phyloP scores from a whole-genome alignment of 805 yeast species.

The Metschnikowia lachancei region DNA sequence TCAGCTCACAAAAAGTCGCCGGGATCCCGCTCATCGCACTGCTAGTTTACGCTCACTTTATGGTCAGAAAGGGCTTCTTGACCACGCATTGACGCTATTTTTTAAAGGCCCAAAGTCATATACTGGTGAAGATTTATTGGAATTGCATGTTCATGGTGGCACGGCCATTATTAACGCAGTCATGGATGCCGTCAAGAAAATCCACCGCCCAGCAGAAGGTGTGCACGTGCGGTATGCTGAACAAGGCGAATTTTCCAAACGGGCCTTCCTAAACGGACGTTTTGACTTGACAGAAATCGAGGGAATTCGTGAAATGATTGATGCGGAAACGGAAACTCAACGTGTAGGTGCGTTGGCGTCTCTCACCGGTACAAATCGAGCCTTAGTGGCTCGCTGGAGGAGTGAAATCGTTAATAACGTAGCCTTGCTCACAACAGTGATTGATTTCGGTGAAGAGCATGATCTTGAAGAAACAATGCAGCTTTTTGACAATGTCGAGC shows the following conservation, averaged over 20 bases:
- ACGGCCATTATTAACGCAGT: constrained; percentile 75
- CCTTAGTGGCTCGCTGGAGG: constrained; percentile 65
- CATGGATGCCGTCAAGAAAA: constrained; percentile 52
- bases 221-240: constrained; percentile 72
- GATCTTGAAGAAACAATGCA: constrained; percentile 64
- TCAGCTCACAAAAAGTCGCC: constrained; percentile 41
- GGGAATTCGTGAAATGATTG: constrained; percentile 82
- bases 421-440: constrained; percentile 79
- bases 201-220: constrained; percentile 47
- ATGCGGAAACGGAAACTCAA: constrained; percentile 92
- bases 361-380: constrained; percentile 65
- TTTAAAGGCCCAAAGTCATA: constrained; percentile 75
- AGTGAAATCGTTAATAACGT: constrained; percentile 56
- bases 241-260: constrained; percentile 85
- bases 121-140: constrained; percentile 90
- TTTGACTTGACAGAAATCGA: constrained; percentile 88
- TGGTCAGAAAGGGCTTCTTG: constrained; percentile 50
- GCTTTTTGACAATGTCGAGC: constrained; percentile 51
- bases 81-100: constrained; percentile 69
- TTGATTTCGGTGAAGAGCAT: constrained; percentile 94
- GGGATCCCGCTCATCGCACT: constrained; percentile 46
- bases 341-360: constrained; percentile 71
- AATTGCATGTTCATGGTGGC: constrained; percentile 94
- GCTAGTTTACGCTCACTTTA: constrained; percentile 62
- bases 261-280: constrained; percentile 82